Evolutionary conservation across 2,329 filamentous ascomycete species (phyloP).

Genomic region (Emergomyces orientalis): DNA sequence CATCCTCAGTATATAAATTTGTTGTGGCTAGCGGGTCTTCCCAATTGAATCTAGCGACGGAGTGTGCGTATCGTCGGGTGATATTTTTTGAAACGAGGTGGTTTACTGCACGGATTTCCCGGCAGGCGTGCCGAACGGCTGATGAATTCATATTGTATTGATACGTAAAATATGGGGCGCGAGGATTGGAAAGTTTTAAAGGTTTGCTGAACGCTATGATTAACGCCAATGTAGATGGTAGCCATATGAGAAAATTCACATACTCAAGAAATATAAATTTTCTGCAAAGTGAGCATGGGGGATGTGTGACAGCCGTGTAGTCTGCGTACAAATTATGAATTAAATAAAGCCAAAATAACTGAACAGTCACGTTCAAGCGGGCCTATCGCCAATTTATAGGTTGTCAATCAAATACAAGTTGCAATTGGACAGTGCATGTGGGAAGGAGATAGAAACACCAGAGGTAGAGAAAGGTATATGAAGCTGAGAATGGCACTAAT

Average conservation of each 20-base stretch:
- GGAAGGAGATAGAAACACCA: too few relatives aligned
- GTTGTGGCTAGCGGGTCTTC: constrained; percentile 72
- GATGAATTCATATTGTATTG: constrained; percentile 11
- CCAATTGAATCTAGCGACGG: constrained; percentile 62
- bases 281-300: neutral
- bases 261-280: too few relatives aligned
- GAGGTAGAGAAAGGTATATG: neutral
- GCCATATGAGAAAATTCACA: neutral
- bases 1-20: constrained; percentile 77
- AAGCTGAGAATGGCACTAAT: neutral
- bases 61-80: constrained; percentile 5
- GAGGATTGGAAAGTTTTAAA: neutral
- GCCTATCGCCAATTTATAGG: too few relatives aligned
- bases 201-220: neutral
- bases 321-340: neutral
- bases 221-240: neutral
- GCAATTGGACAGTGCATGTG: neutral
- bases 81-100: constrained; percentile 5
- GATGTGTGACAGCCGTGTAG: neutral
- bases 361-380: too few relatives aligned
- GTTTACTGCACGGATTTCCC: constrained; percentile 5
- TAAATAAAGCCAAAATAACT: too few relatives aligned
- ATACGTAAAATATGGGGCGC: neutral
- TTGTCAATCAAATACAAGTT: neutral
- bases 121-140: constrained; percentile 7